A percentile compares a stretch with the other conserved stretches of the same genome.
Evolutionary conservation across 345 rosid species (phyloP).

Genomic region (Ceriops zippeliana): DNA sequence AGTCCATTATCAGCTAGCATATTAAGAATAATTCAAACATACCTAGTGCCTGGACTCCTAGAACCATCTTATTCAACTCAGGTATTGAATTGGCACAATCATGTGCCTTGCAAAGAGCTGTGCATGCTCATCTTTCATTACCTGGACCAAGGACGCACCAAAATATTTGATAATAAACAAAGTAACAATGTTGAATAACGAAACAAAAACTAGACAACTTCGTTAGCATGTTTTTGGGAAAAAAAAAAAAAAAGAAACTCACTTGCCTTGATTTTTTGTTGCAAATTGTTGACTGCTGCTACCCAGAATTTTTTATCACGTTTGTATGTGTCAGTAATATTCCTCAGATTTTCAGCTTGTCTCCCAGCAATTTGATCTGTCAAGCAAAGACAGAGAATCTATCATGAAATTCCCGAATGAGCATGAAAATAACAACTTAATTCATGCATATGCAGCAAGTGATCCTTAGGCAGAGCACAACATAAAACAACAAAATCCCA

Average conservation of each 20-base stretch:
- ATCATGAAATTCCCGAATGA: conserved; percentile 1
- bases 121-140: conserved; percentile 76
- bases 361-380: conserved; percentile 66
- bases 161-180: conserved; percentile 7
- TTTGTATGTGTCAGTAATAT: conserved; percentile 51
- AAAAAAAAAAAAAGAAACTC: background rate
- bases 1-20: conserved; percentile 5
- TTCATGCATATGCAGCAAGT: background rate
- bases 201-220: background rate
- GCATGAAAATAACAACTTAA: background rate
- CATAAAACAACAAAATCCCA: background rate
- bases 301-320: conserved; percentile 57
- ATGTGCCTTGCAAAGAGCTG: conserved; percentile 75
- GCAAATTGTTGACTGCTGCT: conserved; percentile 44
- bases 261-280: conserved; percentile 61
- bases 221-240: background rate
- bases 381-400: background rate
- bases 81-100: conserved; percentile 79
- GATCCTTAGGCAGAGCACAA: background rate
- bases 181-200: background rate
- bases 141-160: conserved; percentile 35
- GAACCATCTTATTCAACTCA: conserved; percentile 71
- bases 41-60: conserved; percentile 88
- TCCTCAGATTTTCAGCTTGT: conserved; percentile 63
- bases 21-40: conserved; percentile 23